Base-by-base conservation (phyloP, 306 rosid genomes). In the Erythrophleum fordii region DNA sequence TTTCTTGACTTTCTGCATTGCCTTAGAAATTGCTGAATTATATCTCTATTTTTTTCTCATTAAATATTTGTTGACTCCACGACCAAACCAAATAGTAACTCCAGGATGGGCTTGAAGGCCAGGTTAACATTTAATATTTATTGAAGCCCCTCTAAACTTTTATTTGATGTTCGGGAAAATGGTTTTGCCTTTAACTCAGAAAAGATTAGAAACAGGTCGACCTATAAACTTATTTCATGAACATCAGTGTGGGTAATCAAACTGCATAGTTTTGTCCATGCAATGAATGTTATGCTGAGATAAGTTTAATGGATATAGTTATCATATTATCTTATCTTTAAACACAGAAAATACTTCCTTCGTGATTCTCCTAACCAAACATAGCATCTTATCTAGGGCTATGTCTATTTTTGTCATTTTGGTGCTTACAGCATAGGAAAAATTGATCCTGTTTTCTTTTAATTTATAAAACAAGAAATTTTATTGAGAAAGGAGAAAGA, bases 71-170 rank as follows among this genome's bases (percentile, higher is more conserved):
- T 49, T 45, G 25, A 72, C 48, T 41, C n/a, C 28, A 52, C 42
- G 75, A 44, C 41, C 71, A 26, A 62, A 80, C 41, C 78, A 53
- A 52, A 53, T 52, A 52, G 72, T 64, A 83, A 83, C 66, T 73
- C 56, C 64, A n/a, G 11, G 17, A 55, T 41, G 69, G 51, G 62
- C 69, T 46, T 65, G 58, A 49, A 18, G 68, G 46, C 22, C n/a
- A 48, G 45, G 51, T 16, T 61, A 23, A 8, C 83, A 41, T 61
- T 51, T 58, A 53, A 41, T 35, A 39, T 49, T 35, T 35, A 49
- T 26, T 35, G 70, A 41, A 44, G 46, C n/a, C 28, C 52, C 25
- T 68, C 67, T 64, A 34, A 65, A 25, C 67, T 25, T 73, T 16
- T 18, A 78, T 67, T 35, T 79, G 55, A 60, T 37, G 39, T 60